phyloP scores from a whole-genome alignment of 2,329 filamentous ascomycete genomes.

The Venturia pyrina region DNA sequence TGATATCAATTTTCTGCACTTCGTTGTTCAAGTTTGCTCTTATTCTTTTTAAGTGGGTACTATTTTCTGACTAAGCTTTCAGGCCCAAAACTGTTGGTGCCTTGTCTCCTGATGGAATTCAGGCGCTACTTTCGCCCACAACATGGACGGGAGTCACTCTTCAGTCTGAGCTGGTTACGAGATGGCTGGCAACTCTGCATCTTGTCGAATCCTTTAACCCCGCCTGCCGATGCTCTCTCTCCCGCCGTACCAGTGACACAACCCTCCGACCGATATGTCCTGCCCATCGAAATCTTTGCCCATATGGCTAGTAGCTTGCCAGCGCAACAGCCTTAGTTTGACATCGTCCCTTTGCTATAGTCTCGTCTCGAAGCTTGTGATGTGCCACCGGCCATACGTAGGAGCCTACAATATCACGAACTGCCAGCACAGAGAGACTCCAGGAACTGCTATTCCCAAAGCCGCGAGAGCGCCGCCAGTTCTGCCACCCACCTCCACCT shows the following conservation, averaged over 20 bases:
- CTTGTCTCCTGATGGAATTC: background rate
- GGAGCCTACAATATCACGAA: background rate
- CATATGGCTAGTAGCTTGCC: background rate
- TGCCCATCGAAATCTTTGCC: background rate
- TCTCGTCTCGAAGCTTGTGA: background rate
- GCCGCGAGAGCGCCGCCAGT: background rate
- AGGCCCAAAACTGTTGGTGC: background rate
- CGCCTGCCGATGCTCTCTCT: background rate
- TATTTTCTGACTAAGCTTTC: background rate
- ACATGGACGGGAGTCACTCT: background rate
- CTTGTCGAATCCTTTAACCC: background rate
- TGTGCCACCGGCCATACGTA: background rate
- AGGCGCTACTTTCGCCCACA: no score
- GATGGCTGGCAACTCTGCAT: background rate
- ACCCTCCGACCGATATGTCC: background rate
- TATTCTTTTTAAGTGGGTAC: background rate
- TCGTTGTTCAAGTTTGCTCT: background rate
- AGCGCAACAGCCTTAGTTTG: background rate
- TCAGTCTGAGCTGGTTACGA: no score
- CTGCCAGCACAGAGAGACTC: background rate
- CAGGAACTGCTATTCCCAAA: slow-evolving; percentile 2
- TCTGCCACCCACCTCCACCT: background rate
- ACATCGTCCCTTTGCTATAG: background rate
- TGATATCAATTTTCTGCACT: background rate
- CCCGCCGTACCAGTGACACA: background rate